Base-by-base conservation (phyloP, 2,329 filamentous ascomycete species). In the Cercospora brassicicola region DNA sequence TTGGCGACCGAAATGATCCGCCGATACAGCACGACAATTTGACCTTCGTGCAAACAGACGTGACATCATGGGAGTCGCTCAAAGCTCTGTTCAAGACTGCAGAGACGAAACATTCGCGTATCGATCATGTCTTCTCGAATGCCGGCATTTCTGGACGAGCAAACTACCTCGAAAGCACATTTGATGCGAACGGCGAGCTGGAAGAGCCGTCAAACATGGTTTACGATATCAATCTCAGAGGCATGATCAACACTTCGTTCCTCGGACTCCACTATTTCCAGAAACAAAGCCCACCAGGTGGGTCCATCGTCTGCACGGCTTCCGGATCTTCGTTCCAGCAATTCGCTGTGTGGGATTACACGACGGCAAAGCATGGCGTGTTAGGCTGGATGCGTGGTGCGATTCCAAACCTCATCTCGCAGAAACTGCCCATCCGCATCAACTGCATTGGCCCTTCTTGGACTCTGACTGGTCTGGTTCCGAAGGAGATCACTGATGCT, bases 381-480 rank as follows among this genome's bases (percentile, higher is more conserved):
- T 69, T 88, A 0, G 86, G 87, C 2, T 82, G 86, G 64, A 80
- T 85, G 23, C 82, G 86, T 30, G 82, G 83, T 2, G 76, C 86
- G 9, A 75, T 81, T 1, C 76, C 77, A 2, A 75, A 82, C 3
- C 70, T 11, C 72, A 79, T 10, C 68, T 74, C 18, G 15, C 63
- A 53, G 20, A 65, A 53, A 4, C 68, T 84, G 0, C 82, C 84
- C 1, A 83, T 89, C 53, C 84, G 87, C 13, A 74, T 89, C 61
- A 89, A 89, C 77, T 82, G 80, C 5, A 77, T 89, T 20, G 82
- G 84, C 1, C 86, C 87, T 1, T 83, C 80, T 31, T 88, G 86
- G 86, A 88, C 87, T 0, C 77, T 80, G 2, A 85, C 84, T 15
- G 81, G 78, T 11, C 79, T 87, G 0, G 75, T 87, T 1, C 81